Base-by-base conservation (phyloP, 2,329 filamentous ascomycete genomes). In the Pseudohalonectria lignicola region DNA sequence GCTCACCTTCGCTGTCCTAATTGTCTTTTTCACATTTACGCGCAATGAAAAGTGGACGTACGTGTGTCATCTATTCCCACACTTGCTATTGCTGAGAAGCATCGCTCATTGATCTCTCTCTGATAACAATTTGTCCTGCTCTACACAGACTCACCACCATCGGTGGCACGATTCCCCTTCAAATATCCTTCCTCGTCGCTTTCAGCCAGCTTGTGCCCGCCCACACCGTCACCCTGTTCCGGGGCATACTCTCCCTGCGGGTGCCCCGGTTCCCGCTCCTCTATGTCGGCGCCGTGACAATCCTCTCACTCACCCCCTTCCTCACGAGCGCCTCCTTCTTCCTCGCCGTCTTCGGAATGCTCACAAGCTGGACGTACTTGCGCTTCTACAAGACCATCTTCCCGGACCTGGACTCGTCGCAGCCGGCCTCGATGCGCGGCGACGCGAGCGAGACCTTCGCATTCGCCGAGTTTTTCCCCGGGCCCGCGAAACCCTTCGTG, bases 131-230 rank as follows among this genome's bases (percentile, higher is more conserved):
- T 4, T 17, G 30, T 8, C 16, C 10, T n/a, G 7, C 21, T 25
- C n/a, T 38, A 5, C 40, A 35, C 51, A 92, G 83, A 37, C 62
- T 85, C 34, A 87, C 83, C 33, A 81, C 84, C 45, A 85, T 96
- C 53, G 85, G 84, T 49, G 92, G 92, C 49, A 88, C 87, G 39
- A 81, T 94, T 45, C 79, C 88, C 13, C 69, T 95, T 41, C 90
- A 95, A 60, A 87, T 92, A 34, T 81, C 84, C 44, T 96, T 96
- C 65, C 82, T 98, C 44, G 86, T 96, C 51, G 86, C 90, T 39
- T 94, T 96, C 63, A 96, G 94, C 63, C 92, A 98, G 62, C 84
- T 98, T 36, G 83, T 96, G 26, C 92, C 92, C 17, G 88, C 94
- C 44, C 92, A 98, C 60, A 98, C 92, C 10, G 90, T 96, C 38